Percentiles rank a stretch among this genome's conserved stretches.
Evolutionary conservation across 1,139 yeast species (phyloP).

Genomic region (Pichia sp.): DNA sequence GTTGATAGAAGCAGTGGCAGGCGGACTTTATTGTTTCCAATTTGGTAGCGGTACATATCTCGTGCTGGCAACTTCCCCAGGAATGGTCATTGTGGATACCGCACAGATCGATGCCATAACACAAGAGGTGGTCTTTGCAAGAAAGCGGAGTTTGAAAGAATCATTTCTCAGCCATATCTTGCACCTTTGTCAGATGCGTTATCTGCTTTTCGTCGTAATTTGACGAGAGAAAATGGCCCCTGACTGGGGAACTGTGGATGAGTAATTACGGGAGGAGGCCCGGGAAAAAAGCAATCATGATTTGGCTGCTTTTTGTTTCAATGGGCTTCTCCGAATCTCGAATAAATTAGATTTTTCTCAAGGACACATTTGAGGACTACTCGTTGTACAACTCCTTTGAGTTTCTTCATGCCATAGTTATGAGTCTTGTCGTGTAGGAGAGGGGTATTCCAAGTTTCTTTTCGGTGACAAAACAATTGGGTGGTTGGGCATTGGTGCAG

Average conservation of each 20-base stretch:
- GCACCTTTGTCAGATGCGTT: too few relatives aligned
- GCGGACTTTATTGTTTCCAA: background rate
- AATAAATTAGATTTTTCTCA: too few relatives aligned
- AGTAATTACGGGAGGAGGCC: background rate
- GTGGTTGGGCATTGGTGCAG: too few relatives aligned
- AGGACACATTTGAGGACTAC: too few relatives aligned
- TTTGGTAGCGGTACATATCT: background rate
- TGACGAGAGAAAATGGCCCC: background rate
- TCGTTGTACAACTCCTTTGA: too few relatives aligned
- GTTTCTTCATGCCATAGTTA: too few relatives aligned
- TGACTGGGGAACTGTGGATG: background rate
- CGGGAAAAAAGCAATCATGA: background rate
- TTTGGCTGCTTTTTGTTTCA: too few relatives aligned
- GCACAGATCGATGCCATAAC: background rate
- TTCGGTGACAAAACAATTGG: too few relatives aligned
- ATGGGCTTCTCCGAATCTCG: too few relatives aligned
- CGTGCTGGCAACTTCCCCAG: background rate
- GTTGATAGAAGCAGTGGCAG: background rate
- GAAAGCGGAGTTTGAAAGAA: background rate
- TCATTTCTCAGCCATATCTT: background rate
- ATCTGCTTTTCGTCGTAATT: background rate
- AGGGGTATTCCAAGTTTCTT: too few relatives aligned
- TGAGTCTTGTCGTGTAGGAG: too few relatives aligned
- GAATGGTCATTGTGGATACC: background rate
- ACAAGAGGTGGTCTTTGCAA: background rate